A percentile compares a stretch with the other conserved stretches of the same genome.
Evolutionary conservation across 352 stramenopile species (phyloP).

Genomic region (Peronospora belbahrii): DNA sequence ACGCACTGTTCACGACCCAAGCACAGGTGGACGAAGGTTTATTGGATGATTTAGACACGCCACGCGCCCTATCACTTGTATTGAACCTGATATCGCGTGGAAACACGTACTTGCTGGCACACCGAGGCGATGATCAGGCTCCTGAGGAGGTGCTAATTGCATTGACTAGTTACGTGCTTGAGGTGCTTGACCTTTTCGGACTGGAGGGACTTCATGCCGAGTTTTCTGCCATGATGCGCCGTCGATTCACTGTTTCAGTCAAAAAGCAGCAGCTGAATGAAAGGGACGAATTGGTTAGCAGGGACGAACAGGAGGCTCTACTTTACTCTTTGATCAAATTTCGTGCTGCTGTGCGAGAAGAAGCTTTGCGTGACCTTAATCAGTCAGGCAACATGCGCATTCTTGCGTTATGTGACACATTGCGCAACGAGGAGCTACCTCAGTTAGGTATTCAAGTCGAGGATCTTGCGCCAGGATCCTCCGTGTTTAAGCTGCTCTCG

Average conservation of each 20-base stretch:
- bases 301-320: constrained; percentile 29
- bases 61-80: constrained; percentile 53
- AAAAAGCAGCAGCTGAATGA: not conserved
- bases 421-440: constrained; percentile 53
- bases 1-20: constrained; percentile 42
- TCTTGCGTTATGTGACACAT: constrained; percentile 47
- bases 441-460: constrained; percentile 57
- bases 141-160: constrained; percentile 52
- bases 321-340: constrained; percentile 52
- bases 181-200: constrained; percentile 62
- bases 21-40: constrained; percentile 53
- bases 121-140: constrained; percentile 15
- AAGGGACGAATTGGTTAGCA: not conserved
- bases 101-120: constrained; percentile 53
- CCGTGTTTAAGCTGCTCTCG: constrained; percentile 52
- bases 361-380: constrained; percentile 44
- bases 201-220: constrained; percentile 43
- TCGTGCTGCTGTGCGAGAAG: constrained; percentile 47
- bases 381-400: constrained; percentile 34
- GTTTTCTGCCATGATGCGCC: constrained; percentile 36
- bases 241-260: constrained; percentile 11
- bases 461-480: constrained; percentile 52
- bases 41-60: constrained; percentile 87
- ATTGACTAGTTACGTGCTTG: constrained; percentile 56
- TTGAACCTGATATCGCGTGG: constrained; percentile 57